Base-by-base conservation (phyloP, 2,329 filamentous ascomycete species). In the Fusarium veterinarium region DNA sequence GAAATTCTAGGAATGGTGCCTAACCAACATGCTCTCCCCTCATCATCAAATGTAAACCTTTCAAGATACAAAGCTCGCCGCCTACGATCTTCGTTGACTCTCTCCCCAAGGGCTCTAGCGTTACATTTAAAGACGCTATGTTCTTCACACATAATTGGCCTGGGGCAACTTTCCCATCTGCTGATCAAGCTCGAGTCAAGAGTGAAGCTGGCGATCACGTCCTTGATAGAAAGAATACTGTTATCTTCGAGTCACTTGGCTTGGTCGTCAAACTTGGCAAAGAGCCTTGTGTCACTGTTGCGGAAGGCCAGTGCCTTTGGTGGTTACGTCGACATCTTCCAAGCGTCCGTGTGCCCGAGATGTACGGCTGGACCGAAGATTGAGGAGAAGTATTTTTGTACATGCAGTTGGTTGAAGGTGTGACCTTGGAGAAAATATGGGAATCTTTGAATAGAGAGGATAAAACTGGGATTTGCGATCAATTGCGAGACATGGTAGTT, bases 271-370 rank as follows among this genome's bases (percentile, higher is more conserved):
- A 13, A 3, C 45, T 28, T 17, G 28, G 13, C 0, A 19, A 20
- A 16, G 30, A 35, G 2, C 28, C 20, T 11, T n/a, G 12, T 0
- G 12, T 56, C 9, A 45, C n/a, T 7, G 9, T 25, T 20, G 28
- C 38, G 7, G 30, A 45, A 56, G 53, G 38, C 2, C 37, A 56
- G 23, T 62, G 5, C 14, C 33, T 46, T 8, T 57, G 49, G 51
- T 28, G 49, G 44, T 13, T 69, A 1, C 11, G 35, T 23, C 51
- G 19, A 6, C 17, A 30, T n/a, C 16, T 67, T 7, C 61, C 61
- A 10, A 25, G 51, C 5, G 38, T 69, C 3, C 61, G 59, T 4
- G 59, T 69, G 6, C 68, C 68, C 6, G 61, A 72, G 11, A 71
- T 71, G 11, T 72, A 73, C 8, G 42, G 64, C 4, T 71, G 56